Percentiles rank a stretch among this genome's conserved stretches.
phyloP scores from a whole-genome alignment of 768 basidiomycete genomes.

The Tremella yokohamensis region DNA sequence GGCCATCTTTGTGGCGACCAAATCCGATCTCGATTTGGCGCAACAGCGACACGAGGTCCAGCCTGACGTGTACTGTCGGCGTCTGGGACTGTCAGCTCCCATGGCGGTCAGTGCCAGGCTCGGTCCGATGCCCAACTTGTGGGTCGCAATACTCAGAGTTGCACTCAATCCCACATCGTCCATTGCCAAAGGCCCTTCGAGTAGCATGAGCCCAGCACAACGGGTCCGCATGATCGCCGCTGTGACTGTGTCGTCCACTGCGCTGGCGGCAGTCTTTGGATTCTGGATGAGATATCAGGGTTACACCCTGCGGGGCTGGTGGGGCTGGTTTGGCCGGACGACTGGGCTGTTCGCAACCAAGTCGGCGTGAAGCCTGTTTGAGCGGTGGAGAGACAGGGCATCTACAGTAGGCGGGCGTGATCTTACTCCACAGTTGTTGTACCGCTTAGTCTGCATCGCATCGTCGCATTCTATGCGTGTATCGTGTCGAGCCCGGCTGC shows the following conservation, averaged over 20 bases:
- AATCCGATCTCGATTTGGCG: constrained; percentile 94
- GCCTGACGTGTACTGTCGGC: constrained; percentile 91
- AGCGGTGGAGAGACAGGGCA: too few species aligned
- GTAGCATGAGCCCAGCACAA: constrained; percentile 31
- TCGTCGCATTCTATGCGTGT: too few species aligned
- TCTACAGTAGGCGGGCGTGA: too few species aligned
- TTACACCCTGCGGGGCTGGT: constrained; percentile 36
- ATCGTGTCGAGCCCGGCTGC: too few species aligned
- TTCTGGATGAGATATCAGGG: constrained; percentile 46
- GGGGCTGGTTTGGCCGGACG: constrained; percentile 28
- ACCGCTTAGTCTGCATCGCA: too few species aligned
- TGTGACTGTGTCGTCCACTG: constrained; percentile 24
- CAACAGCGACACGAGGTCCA: constrained; percentile 98
- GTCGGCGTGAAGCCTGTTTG: too few species aligned
- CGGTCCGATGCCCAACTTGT: constrained; percentile 53
- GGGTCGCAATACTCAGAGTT: constrained; percentile 46
- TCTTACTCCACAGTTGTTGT: too few species aligned
- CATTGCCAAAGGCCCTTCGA: constrained; percentile 39
- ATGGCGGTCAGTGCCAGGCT: constrained; percentile 88
- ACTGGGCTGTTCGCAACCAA: constrained; percentile 1
- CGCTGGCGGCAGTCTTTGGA: constrained; percentile 23
- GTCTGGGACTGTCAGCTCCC: constrained; percentile 83
- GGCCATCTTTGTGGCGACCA: constrained; percentile 95
- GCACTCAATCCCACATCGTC: constrained; percentile 48
- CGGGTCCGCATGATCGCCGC: constrained; percentile 31